phyloP scores from a whole-genome alignment of 306 rosid species.

The Sesbania bispinosa region DNA sequence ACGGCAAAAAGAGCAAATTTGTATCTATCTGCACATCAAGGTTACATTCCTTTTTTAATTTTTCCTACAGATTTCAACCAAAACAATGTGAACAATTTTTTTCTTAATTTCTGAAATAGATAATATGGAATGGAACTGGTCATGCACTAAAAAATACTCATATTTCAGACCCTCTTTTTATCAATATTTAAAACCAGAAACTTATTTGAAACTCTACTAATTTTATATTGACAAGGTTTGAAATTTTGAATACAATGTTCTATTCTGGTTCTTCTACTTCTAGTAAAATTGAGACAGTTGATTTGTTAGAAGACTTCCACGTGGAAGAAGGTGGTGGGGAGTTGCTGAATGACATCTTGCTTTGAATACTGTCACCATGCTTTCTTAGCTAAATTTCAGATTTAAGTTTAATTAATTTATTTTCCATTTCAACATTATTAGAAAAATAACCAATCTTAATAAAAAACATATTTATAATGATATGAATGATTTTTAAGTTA shows the following conservation, averaged over 20 bases:
- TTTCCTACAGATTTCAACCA: background rate
- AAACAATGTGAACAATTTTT: background rate
- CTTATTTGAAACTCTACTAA: background rate
- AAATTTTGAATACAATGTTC: background rate
- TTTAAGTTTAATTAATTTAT: too few relatives aligned
- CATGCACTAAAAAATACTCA: background rate
- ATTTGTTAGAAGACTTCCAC: conserved; percentile 33
- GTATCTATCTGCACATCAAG: background rate
- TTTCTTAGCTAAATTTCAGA: too few relatives aligned
- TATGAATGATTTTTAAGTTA: background rate
- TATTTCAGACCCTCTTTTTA: background rate
- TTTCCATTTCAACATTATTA: too few relatives aligned
- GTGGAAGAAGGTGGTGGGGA: conserved; percentile 39
- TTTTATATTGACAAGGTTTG: background rate
- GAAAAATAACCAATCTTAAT: background rate
- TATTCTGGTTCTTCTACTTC: background rate
- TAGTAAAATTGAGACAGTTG: conserved; percentile 16
- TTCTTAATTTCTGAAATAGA: background rate
- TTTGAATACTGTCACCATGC: background rate
- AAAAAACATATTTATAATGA: background rate
- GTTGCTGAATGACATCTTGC: conserved; percentile 20
- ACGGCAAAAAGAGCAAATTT: conserved; percentile 21
- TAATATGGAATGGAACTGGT: background rate
- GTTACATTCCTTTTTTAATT: background rate
- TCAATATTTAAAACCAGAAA: background rate